Base-by-base conservation (phyloP, 2,329 filamentous ascomycete species). In the Penicillium digitatum region DNA sequence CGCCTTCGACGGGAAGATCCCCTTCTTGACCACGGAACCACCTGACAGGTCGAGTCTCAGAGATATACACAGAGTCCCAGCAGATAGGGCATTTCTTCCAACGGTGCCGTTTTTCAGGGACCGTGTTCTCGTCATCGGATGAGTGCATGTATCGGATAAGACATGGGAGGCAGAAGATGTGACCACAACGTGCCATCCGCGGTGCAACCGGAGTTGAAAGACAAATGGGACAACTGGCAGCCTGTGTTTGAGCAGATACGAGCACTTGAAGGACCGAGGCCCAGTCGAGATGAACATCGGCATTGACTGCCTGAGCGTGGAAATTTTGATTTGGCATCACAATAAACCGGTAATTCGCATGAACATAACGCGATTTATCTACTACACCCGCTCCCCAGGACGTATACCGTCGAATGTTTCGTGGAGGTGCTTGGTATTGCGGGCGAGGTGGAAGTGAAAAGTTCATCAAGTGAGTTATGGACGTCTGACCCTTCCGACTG, bases 51-150 rank as follows among this genome's bases (percentile, higher is more conserved):
- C 89, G 82, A 22, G 89, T 90, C 60, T 99, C 94, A 9, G 89
- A 87, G n/a, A 92, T 81, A 69, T 94, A 95, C n/a, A 99, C 84
- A 45, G 83, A 86, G 71, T 99, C 94, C 77, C 90, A 94, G 72
- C 94, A 99, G 32, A 99, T 92, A 0, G 94, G 93, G 64, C 94
- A 99, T 71, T 95, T 96, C 77, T 95, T 95, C 83, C 90, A 96
- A 52, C 88, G 82, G 29, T 87, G 79, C 65, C 83, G 87, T 74
- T 87, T 92, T 59, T 87, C 86, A 0, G 81, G 80, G 2, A 77
- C 62, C 10, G 82, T 77, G 55, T 80, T 81, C 9, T 88, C 87
- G n/a, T 89, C 87, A 54, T 88, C 87, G 24, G 82, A 84, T 8
- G 91, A 89, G 65, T 95, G 89, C 90, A 99, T 96, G 71, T 95